A percentile compares a stretch with the other conserved stretches of the same genome.
phyloP scores from a whole-genome alignment of 148 eudicot genomes.

The Polygonum aviculare region DNA sequence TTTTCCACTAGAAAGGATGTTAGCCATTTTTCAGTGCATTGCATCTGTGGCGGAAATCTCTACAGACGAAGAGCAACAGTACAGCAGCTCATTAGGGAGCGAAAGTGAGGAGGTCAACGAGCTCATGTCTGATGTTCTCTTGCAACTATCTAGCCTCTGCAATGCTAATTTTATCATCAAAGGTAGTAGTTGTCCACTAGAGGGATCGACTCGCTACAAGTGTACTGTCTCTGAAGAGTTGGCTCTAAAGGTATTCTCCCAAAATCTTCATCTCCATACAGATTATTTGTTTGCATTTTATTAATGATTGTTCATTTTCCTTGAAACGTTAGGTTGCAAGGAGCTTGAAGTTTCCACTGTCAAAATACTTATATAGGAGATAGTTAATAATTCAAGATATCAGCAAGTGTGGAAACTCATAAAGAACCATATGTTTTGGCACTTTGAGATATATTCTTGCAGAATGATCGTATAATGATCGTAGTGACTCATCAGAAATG shows the following conservation, averaged over 20 bases:
- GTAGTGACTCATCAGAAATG: no score
- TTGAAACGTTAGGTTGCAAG: conserved; percentile 61
- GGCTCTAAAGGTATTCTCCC: conserved; percentile 61
- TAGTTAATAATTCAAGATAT: conserved; percentile 12
- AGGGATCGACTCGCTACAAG: conserved; percentile 83
- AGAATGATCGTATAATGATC: no score
- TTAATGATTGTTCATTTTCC: neutral
- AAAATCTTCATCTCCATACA: neutral
- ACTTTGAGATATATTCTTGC: neutral
- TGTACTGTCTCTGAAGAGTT: conserved; percentile 77
- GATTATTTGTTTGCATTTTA: neutral
- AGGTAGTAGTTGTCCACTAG: conserved; percentile 85
- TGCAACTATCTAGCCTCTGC: conserved; percentile 93
- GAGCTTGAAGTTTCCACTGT: conserved; percentile 82
- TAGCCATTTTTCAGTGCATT: conserved; percentile 85
- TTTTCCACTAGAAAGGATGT: conserved; percentile 82
- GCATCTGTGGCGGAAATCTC: conserved; percentile 50
- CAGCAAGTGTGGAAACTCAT: neutral
- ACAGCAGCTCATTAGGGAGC: conserved; percentile 16
- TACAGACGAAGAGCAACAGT: conserved; percentile 35
- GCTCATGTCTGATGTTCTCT: conserved; percentile 68
- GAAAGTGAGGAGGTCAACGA: conserved; percentile 27
- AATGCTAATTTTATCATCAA: conserved; percentile 87
- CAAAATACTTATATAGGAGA: conserved; percentile 66
- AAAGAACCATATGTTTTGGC: neutral